Percentiles rank a stretch among this genome's conserved stretches.
Evolutionary conservation across 2,329 filamentous ascomycete species (phyloP).

Genomic region (Emergomyces pasteurianus): DNA sequence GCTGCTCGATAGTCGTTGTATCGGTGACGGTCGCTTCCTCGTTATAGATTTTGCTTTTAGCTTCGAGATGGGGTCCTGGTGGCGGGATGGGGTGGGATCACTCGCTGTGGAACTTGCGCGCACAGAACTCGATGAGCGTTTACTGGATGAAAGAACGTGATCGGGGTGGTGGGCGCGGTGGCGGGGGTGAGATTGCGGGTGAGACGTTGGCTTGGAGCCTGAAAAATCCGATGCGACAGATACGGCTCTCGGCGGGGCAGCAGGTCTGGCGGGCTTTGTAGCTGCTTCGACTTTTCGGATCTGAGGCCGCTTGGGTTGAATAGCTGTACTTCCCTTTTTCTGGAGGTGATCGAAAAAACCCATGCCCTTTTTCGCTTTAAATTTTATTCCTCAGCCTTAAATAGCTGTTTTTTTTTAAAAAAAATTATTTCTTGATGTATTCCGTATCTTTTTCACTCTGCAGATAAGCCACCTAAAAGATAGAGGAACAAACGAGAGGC

Average conservation of each 20-base stretch:
- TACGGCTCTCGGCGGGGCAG: slow-evolving; percentile 15
- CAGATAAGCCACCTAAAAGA: background rate
- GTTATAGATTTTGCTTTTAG: slow-evolving; percentile 11
- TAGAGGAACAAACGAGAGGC: background rate
- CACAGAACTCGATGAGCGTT: background rate
- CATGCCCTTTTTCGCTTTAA: slow-evolving; percentile 16
- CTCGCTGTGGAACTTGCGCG: background rate
- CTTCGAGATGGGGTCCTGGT: background rate
- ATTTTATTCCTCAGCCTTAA: background rate
- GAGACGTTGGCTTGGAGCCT: slow-evolving; percentile 4
- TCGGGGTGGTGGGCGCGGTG: background rate
- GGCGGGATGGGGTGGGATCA: background rate
- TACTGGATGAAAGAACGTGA: background rate
- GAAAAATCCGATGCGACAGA: slow-evolving; percentile 17
- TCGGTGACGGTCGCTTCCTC: slow-evolving; percentile 29
- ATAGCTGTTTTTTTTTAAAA: no score
- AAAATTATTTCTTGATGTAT: no score
- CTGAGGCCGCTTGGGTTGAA: slow-evolving; percentile 31
- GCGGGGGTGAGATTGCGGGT: background rate
- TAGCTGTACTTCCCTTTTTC: slow-evolving; percentile 31
- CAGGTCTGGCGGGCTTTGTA: slow-evolving; percentile 15
- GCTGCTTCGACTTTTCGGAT: slow-evolving; percentile 29
- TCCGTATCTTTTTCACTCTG: background rate
- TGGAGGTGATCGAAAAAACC: slow-evolving; percentile 36
- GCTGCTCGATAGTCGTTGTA: slow-evolving; percentile 29